phyloP scores from a whole-genome alignment of 2,329 filamentous ascomycete species.

The Exophiala sp. region DNA sequence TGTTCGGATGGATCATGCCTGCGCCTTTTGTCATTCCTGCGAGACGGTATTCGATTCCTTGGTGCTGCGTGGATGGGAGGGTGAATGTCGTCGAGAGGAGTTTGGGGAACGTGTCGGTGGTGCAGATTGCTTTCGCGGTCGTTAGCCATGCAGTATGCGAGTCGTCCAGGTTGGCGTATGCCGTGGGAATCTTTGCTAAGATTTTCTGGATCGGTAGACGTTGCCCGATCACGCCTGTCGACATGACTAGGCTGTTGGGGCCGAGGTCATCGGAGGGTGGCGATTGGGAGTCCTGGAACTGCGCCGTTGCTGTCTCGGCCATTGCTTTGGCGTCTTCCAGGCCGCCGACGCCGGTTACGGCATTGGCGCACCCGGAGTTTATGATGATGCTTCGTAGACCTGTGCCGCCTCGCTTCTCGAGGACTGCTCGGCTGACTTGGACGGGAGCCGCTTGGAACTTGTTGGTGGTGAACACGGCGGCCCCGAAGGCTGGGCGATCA shows the following conservation, averaged over 20 bases:
- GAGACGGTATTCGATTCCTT: constrained; percentile 60
- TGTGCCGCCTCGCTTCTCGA: constrained; percentile 59
- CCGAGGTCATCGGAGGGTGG: constrained; percentile 36
- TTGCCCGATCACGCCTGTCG: constrained; percentile 95
- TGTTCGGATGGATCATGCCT: constrained; percentile 98
- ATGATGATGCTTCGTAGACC: constrained; percentile 77
- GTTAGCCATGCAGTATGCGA: constrained; percentile 81
- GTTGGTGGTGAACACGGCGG: constrained; percentile 95
- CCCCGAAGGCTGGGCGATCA: constrained; percentile 75
- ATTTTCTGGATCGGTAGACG: constrained; percentile 90
- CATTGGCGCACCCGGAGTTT: constrained; percentile 96
- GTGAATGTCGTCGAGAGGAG: constrained; percentile 78
- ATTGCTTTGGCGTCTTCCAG: constrained; percentile 82
- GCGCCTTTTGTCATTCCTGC: constrained; percentile 97
- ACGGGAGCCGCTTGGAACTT: constrained; percentile 97
- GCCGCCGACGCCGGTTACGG: constrained; percentile 85
- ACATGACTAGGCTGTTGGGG: constrained; percentile 85
- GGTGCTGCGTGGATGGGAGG: constrained; percentile 68
- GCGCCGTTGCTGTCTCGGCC: constrained; percentile 69
- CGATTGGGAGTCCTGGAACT: constrained; percentile 41
- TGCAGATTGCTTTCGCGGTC: constrained; percentile 88
- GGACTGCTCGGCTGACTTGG: constrained; percentile 68
- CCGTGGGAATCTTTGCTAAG: constrained; percentile 69
- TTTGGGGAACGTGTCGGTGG: constrained; percentile 97
- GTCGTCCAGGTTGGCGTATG: constrained; percentile 63